Conservation (phyloP, 345 rosid species). For the Cardamine chenopodiifolia region DNA sequence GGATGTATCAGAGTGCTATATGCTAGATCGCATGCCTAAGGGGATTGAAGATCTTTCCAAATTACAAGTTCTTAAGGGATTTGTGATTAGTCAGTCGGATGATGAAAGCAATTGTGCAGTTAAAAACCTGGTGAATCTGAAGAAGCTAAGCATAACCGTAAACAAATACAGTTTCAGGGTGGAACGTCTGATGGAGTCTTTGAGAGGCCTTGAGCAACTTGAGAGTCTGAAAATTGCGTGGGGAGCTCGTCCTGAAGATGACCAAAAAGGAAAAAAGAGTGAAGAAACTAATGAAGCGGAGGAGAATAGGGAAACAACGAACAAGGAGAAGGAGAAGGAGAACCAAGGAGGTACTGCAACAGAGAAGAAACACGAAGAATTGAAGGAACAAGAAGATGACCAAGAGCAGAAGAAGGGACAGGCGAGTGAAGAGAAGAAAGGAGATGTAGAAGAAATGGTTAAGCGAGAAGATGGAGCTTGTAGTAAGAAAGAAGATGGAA, state of each 20-base stretch:
- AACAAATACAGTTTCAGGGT: not conserved
- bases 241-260: conserved; percentile 39
- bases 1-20: conserved; percentile 61
- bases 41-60: conserved; percentile 35
- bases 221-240: conserved; percentile 46
- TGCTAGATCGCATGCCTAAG: conserved; percentile 54
- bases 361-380: not conserved
- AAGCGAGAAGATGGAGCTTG: not conserved
- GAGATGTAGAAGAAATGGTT: not conserved
- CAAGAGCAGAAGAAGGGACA: conserved; percentile 6
- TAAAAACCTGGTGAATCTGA: conserved; percentile 10
- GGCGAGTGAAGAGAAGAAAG: conserved; percentile 19
- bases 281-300: not conserved
- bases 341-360: not conserved
- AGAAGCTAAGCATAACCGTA: conserved; percentile 51
- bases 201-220: conserved; percentile 26
- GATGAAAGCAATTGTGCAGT: conserved; percentile 28
- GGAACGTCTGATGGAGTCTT: not conserved
- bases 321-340: not conserved
- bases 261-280: not conserved
- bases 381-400: conserved; percentile 2
- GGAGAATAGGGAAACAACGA: not conserved
- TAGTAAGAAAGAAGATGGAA: not conserved
- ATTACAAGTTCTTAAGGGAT: conserved; percentile 65
- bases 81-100: conserved; percentile 47